These are phyloP conservation scores for Phlegmacium glaucopus DNA, from an alignment of 768 basidiomycete species.

Conservation along the genomic window DNA sequence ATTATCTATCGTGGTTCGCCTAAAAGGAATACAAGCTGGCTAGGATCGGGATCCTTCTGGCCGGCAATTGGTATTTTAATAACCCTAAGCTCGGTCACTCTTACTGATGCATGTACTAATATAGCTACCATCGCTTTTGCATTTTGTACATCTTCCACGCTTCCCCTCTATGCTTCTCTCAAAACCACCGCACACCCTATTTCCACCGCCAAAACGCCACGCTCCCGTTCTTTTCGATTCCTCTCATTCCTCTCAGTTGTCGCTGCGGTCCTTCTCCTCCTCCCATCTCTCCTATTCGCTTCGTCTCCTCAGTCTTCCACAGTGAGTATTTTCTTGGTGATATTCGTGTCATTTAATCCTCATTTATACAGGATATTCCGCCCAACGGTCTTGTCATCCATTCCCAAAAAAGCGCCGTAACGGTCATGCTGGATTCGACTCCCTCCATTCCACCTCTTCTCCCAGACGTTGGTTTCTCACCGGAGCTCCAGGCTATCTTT, in stretches of 20 bases:
- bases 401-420: too few relatives aligned
- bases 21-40: constrained; percentile 30
- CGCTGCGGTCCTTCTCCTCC: constrained; percentile 44
- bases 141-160: constrained; percentile 62
- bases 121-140: constrained; percentile 62
- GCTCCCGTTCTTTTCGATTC: constrained; percentile 53
- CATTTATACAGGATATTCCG: constrained; percentile 9
- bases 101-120: constrained; percentile 1
- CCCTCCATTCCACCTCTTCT: constrained; percentile 6
- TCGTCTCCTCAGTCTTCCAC: constrained; percentile 42
- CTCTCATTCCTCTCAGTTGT: constrained; percentile 49
- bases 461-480: constrained; percentile 13
- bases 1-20: constrained; percentile 47
- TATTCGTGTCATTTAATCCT: constrained; percentile 22
- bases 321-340: constrained; percentile 18
- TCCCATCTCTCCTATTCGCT: constrained; percentile 57
- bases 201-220: constrained; percentile 41
- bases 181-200: constrained; percentile 38
- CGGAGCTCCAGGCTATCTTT: constrained; percentile 24
- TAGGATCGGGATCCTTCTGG: constrained; percentile 52
- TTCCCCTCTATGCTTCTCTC: constrained; percentile 62
- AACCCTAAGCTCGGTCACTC: background rate
- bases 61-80: constrained; percentile 55
- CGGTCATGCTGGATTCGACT: too few relatives aligned
- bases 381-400: constrained; percentile 1